Percentiles rank a stretch among this genome's conserved stretches.
Conservation (phyloP, 2,329 filamentous ascomycete species). For the Stenocarpella maydis region DNA sequence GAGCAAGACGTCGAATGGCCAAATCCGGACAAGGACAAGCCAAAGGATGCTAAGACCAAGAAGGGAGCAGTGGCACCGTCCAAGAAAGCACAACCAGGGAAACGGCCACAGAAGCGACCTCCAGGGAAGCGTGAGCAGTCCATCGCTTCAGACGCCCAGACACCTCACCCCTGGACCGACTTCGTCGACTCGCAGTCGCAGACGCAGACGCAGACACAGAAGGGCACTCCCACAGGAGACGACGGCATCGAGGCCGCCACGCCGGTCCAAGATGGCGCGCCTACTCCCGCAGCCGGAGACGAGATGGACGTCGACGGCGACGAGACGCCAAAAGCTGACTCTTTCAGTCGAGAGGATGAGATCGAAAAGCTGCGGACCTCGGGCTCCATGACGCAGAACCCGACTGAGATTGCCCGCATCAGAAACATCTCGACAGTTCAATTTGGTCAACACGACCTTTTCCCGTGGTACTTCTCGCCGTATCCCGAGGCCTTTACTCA, state of each 20-base stretch:
- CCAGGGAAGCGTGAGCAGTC: constrained; percentile 64
- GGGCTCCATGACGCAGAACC: constrained; percentile 98
- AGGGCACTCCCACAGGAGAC: constrained; percentile 52
- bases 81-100: constrained; percentile 63
- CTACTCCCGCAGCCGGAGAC: constrained; percentile 43
- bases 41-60: constrained; percentile 80
- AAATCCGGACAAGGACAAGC: constrained; percentile 82
- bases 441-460: constrained; percentile 90
- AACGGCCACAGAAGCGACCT: constrained; percentile 64
- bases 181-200: constrained; percentile 56
- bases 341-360: constrained; percentile 85
- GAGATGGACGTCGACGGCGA: constrained; percentile 67
- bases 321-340: constrained; percentile 50
- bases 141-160: constrained; percentile 60
- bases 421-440: constrained; percentile 94
- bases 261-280: constrained; percentile 29
- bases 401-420: constrained; percentile 94
- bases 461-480: constrained; percentile 98
- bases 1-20: constrained; percentile 96
- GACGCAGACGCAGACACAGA: constrained; percentile 51
- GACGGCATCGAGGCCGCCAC: constrained; percentile 40
- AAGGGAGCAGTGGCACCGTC: constrained; percentile 65
- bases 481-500: constrained; percentile 91
- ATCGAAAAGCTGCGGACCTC: constrained; percentile 95
- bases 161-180: constrained; percentile 63